These are phyloP conservation scores for Diaporthe eres DNA, from an alignment of 2,329 filamentous ascomycete genomes.

Conservation along the genomic window DNA sequence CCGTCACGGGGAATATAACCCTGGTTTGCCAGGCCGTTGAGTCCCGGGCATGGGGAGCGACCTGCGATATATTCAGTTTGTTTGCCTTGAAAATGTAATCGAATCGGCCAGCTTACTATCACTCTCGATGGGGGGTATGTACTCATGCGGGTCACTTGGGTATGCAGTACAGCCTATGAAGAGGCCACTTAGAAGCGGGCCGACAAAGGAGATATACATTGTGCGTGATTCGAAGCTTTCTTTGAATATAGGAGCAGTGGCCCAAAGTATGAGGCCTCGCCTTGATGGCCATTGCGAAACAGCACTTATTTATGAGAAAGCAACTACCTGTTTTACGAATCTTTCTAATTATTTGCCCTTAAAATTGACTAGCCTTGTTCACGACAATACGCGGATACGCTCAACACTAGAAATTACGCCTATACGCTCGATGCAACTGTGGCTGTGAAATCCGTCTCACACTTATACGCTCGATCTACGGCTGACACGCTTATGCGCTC, in stretches of 20 bases:
- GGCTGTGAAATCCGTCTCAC: background rate
- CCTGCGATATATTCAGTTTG: constrained; percentile 41
- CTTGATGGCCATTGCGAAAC: background rate
- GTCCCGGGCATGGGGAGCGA: constrained; percentile 51
- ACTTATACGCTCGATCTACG: constrained; percentile 1
- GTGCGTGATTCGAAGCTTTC: background rate
- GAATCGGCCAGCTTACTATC: constrained; percentile 3
- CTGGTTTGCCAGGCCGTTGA: constrained; percentile 56
- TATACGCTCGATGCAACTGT: background rate
- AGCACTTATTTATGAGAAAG: background rate
- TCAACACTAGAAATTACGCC: background rate
- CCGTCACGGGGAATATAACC: constrained; percentile 53
- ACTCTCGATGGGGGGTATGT: constrained; percentile 2
- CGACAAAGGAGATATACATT: background rate
- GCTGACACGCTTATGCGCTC: background rate
- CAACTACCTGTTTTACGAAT: background rate
- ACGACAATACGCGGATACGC: background rate
- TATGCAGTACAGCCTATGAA: background rate
- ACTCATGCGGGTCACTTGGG: constrained; percentile 5
- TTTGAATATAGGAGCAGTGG: background rate
- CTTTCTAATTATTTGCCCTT: background rate
- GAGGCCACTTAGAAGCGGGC: background rate
- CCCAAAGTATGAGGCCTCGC: too few relatives aligned
- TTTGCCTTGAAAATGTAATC: background rate
- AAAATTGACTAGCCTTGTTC: background rate